These are phyloP conservation scores for Serendipita vermifera DNA, from an alignment of 768 basidiomycete genomes.

Conservation along the genomic window DNA sequence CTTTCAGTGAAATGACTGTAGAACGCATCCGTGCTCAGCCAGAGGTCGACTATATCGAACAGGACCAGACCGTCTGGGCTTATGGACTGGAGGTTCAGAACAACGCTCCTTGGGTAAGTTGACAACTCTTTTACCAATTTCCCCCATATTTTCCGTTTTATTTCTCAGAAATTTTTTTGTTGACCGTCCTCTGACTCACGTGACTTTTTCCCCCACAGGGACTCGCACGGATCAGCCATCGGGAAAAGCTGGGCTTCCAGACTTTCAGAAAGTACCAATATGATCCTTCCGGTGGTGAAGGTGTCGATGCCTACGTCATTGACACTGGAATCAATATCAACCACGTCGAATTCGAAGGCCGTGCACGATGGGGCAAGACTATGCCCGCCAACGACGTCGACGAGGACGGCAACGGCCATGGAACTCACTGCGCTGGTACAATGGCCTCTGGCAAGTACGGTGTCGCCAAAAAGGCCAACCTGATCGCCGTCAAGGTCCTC, in stretches of 20 bases:
- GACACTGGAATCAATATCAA: slow-evolving; percentile 68
- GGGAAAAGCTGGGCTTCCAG: slow-evolving; percentile 53
- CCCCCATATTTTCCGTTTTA: too few species aligned
- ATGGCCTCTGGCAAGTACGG: slow-evolving; percentile 90
- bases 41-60: slow-evolving; percentile 86
- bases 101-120: slow-evolving; percentile 74
- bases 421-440: slow-evolving; percentile 83
- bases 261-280: slow-evolving; percentile 74
- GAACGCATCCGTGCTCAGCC: slow-evolving; percentile 68
- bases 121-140: not conserved
- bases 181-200: not conserved
- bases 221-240: slow-evolving; percentile 88
- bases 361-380: slow-evolving; percentile 88
- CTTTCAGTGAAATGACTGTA: slow-evolving; percentile 55
- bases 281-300: slow-evolving; percentile 61
- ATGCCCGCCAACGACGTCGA: slow-evolving; percentile 74
- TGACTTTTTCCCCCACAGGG: too few species aligned
- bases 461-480: slow-evolving; percentile 85
- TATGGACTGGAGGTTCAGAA: slow-evolving; percentile 33
- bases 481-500: slow-evolving; percentile 85
- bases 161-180: too few species aligned
- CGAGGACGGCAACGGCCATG: slow-evolving; percentile 34
- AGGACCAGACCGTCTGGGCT: slow-evolving; percentile 72
- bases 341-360: slow-evolving; percentile 80
- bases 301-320: slow-evolving; percentile 68